A percentile compares a stretch with the other conserved stretches of the same genome.
These are phyloP conservation scores for Mrakia gelida DNA, from an alignment of 768 basidiomycete species.

Conservation along the genomic window DNA sequence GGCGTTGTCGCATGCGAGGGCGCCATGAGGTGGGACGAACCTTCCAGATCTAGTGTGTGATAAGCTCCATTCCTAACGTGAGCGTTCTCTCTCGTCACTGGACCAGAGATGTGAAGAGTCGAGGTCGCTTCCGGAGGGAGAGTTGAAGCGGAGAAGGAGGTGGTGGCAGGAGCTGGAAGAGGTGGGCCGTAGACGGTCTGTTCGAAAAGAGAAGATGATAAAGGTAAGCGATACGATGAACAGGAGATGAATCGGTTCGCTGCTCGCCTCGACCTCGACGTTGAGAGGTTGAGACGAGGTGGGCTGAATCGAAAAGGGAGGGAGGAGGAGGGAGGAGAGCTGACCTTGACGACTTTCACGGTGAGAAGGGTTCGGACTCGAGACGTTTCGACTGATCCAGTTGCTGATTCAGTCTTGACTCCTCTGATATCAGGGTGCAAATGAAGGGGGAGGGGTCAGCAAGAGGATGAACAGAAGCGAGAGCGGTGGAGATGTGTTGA, in stretches of 20 bases:
- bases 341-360: conserved; percentile 68
- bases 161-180: conserved; percentile 15
- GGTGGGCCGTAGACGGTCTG: conserved; percentile 27
- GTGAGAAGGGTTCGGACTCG: conserved; percentile 81
- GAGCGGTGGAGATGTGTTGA: not conserved
- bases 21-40: conserved; percentile 32
- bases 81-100: conserved; percentile 76
- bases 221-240: not conserved
- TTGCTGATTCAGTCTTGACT: conserved; percentile 81
- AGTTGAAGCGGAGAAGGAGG: conserved; percentile 45
- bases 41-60: conserved; percentile 90
- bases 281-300: not conserved
- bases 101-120: conserved; percentile 77
- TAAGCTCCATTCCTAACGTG: conserved; percentile 88
- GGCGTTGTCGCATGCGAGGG: too few relatives aligned
- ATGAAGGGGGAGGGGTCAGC: not conserved
- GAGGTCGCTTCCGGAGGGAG: conserved; percentile 48
- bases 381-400: conserved; percentile 89
- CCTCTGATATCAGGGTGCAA: conserved; percentile 53
- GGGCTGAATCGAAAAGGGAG: not conserved
- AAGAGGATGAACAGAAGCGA: not conserved
- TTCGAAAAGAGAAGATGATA: not conserved
- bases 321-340: not conserved
- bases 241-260: not conserved
- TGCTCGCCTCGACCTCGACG: too few relatives aligned